Base-by-base conservation (phyloP, 768 basidiomycete species). In the Stropharia rugosoannulata region DNA sequence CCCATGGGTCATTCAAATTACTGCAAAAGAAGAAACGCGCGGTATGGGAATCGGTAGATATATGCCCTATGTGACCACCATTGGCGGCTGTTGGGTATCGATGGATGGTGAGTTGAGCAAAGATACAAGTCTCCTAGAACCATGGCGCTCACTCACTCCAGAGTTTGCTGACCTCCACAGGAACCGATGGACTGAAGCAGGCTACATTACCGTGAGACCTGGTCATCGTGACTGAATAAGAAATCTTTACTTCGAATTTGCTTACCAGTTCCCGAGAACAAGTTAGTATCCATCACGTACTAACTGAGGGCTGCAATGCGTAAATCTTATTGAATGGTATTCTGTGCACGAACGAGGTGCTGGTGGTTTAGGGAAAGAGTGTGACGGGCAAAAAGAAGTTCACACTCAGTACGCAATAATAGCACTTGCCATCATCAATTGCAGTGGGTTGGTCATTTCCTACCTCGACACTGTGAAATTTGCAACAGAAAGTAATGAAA, bases 141-240 rank as follows among this genome's bases (percentile, higher is more conserved):
- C 5, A 15, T 5, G 39, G n/a, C 0, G 12, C 2, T 18, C 18
- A 15, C 32, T 2, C 47, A 75, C 75, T 68, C 75, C 75, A 77
- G 36, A 66, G 56, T 48, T 65, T 67, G 41, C 68, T 64, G 22
- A 68, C 58, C 10, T 55, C 43, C 2, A 60, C 50, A 18, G 65
- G 58, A 5, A 75, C 73, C 4, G 66, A 67, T 1, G 75, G 71
- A 46, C 75, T 76, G 57, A 77, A 77, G 57, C 74, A 74, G 4
- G 73, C 75, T 72, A 54, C 19, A n/a, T n/a, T 7, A 12, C 13
- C 16, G 10, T 35, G 41, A 32, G 29, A 4, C 27, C 9, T 36
- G 12, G 36, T 1, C 7, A 29, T 3, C n/a, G n/a, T n/a, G n/a
- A 22, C 11, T 40, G 10, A 7, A 40, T 4, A 35, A 18, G 43